Conservation (phyloP, 805 yeast species). For the Starmerella asiatica region DNA sequence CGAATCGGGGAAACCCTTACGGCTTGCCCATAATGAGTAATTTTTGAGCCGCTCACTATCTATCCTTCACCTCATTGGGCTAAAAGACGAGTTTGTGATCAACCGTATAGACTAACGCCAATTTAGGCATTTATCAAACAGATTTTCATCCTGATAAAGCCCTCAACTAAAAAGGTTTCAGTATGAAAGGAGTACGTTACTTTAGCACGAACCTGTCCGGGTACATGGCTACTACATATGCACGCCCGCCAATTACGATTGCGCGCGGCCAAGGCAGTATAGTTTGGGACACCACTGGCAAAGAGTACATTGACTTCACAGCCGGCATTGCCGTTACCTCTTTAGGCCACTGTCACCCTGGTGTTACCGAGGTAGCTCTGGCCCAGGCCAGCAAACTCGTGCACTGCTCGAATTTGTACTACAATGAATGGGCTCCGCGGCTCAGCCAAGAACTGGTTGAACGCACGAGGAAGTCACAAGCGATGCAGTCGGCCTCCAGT, state of each 20-base stretch:
- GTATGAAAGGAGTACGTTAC: background rate
- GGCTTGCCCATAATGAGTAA: too few species aligned
- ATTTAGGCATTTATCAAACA: too few species aligned
- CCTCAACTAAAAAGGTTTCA: too few species aligned
- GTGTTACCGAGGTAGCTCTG: conserved; percentile 52
- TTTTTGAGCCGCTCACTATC: too few species aligned
- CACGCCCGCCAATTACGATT: conserved; percentile 44
- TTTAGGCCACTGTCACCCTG: conserved; percentile 73
- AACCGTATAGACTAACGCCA: too few species aligned
- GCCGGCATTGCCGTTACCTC: conserved; percentile 98
- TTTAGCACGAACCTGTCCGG: conserved; percentile 8
- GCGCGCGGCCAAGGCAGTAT: conserved; percentile 71
- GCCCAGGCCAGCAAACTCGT: conserved; percentile 62
- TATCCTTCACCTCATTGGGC: too few species aligned
- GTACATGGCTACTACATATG: conserved; percentile 28
- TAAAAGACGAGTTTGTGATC: too few species aligned
- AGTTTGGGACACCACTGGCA: conserved; percentile 65
- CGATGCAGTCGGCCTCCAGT: conserved; percentile 64
- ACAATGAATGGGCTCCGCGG: conserved; percentile 72
- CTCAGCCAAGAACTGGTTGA: conserved; percentile 58
- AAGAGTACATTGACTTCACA: conserved; percentile 72
- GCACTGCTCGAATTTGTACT: conserved; percentile 77
- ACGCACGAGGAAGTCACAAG: conserved; percentile 57
- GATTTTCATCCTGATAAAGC: too few species aligned
- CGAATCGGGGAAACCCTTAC: too few species aligned